Conservation (phyloP, 2,329 filamentous ascomycete genomes). For the Rhinocladiella mackenziei region DNA sequence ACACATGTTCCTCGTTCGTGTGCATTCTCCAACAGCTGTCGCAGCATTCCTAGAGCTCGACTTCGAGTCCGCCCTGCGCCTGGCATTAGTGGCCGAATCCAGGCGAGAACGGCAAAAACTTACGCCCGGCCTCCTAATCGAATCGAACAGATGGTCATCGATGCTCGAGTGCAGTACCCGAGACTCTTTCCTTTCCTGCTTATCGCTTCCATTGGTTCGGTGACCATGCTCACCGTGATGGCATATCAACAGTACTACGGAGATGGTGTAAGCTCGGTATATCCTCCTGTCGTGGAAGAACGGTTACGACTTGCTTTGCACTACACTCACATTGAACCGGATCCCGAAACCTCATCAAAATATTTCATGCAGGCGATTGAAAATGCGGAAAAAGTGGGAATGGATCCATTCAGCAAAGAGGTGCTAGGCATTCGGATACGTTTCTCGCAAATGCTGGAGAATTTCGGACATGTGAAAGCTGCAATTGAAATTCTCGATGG, state of each 20-base stretch:
- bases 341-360: conserved; percentile 72
- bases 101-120: conserved; percentile 17
- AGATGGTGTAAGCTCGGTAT: conserved; percentile 41
- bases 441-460: conserved; percentile 74
- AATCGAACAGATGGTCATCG: conserved; percentile 24
- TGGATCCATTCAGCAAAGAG: conserved; percentile 89
- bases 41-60: no score
- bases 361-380: conserved; percentile 78
- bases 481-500: conserved; percentile 74
- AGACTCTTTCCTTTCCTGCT: conserved; percentile 42
- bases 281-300: conserved; percentile 44
- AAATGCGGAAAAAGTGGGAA: conserved; percentile 65
- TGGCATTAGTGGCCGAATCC: no score
- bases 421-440: conserved; percentile 85
- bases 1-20: no score
- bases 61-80: no score
- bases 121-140: conserved; percentile 16
- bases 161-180: conserved; percentile 33
- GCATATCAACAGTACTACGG: conserved; percentile 43
- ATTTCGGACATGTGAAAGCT: conserved; percentile 64
- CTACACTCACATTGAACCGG: conserved; percentile 72
- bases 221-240: conserved; percentile 38
- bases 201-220: conserved; percentile 36
- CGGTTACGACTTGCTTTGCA: conserved; percentile 80
- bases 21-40: no score